Evolutionary conservation across 441 rosid species (phyloP).

Genomic region (Adansonia rubrostipa): DNA sequence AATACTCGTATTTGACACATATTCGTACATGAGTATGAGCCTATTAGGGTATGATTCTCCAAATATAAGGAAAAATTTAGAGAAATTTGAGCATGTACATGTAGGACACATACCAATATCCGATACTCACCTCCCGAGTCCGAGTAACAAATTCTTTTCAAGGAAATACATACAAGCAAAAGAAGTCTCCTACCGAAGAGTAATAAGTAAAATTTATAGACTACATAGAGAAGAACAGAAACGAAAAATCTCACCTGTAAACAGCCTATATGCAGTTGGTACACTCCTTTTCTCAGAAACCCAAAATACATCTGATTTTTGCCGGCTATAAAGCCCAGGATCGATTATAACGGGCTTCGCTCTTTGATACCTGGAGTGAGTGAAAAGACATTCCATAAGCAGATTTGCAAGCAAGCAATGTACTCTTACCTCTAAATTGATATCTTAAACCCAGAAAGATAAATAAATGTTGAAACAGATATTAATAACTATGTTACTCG

Average conservation of each 20-base stretch:
- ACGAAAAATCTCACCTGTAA: conserved; percentile 59
- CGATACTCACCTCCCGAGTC: no score
- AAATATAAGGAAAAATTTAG: no score
- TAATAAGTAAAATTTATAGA: background rate
- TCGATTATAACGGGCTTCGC: conserved; percentile 85
- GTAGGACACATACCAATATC: no score
- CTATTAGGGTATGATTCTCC: no score
- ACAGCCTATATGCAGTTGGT: conserved; percentile 68
- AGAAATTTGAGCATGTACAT: no score
- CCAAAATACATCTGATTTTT: conserved; percentile 80
- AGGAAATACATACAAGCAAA: background rate
- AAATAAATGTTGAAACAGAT: background rate
- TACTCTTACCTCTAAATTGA: background rate
- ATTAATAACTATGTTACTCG: background rate
- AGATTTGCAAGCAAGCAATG: background rate
- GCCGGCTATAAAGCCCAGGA: conserved; percentile 66
- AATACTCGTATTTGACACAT: no score
- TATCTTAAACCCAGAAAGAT: background rate
- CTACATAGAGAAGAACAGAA: background rate
- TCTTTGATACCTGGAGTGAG: conserved; percentile 59
- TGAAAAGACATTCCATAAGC: conserved; percentile 18
- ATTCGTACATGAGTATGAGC: no score
- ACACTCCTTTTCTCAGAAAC: conserved; percentile 59
- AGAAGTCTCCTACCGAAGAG: background rate
- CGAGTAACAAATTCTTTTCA: background rate